Evolutionary conservation across 306 rosid species (phyloP), one percentile per base, ranked within the genome.

Genomic region (Prinsepia uniflora): DNA sequence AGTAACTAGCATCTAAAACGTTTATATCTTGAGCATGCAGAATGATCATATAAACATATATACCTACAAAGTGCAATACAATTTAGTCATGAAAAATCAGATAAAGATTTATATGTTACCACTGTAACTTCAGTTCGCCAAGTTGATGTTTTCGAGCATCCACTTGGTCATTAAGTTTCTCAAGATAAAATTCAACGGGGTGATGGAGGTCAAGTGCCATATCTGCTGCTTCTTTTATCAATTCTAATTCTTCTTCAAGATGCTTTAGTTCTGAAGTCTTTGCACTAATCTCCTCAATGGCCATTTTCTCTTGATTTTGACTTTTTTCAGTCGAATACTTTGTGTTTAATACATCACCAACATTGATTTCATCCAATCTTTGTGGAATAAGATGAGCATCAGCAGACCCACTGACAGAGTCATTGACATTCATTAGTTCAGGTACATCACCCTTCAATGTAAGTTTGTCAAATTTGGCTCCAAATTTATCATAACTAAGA

Each of bases 221-320:
- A 72, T 75, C 79, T 34, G 81, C 81, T 48, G 86, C 91, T 46
- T 73, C 86, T 62, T 77, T 84, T 73, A 90, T 72, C 76, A 83
- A 69, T 59, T 81, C 84, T 68, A 90, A 63, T 79, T 93, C 96
- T 72, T 40, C 78, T 53, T 84, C 90, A 80, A 88, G 96, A 78
- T 75, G 83, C 71, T 76, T 80, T 53, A 88, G 61, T 69, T 86
- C 85, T n/a, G 82, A 79, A 70, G 80, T 62, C 68, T 77, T 71
- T 52, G 64, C 72, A 70, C 48, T 57, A 53, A 75, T 73, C 68
- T 78, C 88, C 74, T 75, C 87, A 46, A 63, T 1, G 40, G 75
- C 72, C 71, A 70, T 54, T 59, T 85, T 83, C 74, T 83, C 88
- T 76, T 76, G 80, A 82, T 63, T 72, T 79, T 70, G 81, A 72